These are phyloP conservation scores for Zymoseptoria passerinii DNA, from an alignment of 2,329 filamentous ascomycete genomes.

Conservation along the genomic window DNA sequence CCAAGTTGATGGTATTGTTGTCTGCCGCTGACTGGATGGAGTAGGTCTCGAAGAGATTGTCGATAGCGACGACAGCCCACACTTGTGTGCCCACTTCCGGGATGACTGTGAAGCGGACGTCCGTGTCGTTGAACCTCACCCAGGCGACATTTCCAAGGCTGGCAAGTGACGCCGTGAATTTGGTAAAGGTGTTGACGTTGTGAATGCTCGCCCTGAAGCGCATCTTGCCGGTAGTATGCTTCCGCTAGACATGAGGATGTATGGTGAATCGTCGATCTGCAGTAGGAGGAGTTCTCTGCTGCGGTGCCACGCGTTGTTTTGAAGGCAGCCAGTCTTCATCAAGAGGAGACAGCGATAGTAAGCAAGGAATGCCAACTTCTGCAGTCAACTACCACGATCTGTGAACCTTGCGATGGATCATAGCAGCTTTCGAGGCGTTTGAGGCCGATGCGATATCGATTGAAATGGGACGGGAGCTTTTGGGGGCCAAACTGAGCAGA, in stretches of 20 bases:
- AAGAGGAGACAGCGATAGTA: too few relatives aligned
- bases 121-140: conserved; percentile 80
- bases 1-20: conserved; percentile 89
- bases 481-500: not conserved
- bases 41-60: conserved; percentile 82
- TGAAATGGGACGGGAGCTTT: not conserved
- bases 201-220: conserved; percentile 19
- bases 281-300: too few relatives aligned
- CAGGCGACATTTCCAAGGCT: conserved; percentile 76
- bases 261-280: not conserved
- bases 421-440: too few relatives aligned
- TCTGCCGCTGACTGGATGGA: conserved; percentile 74
- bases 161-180: conserved; percentile 54
- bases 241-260: not conserved
- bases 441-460: not conserved
- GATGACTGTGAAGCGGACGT: conserved; percentile 88
- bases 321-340: not conserved
- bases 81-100: conserved; percentile 92
- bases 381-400: too few relatives aligned
- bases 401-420: too few relatives aligned
- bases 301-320: not conserved
- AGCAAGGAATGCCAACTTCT: too few relatives aligned
- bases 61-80: conserved; percentile 50
- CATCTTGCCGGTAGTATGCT: conserved; percentile 33
- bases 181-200: conserved; percentile 36